Evolutionary conservation across 2,329 filamentous ascomycete genomes (phyloP).

Genomic region (Chaetomiaceae sp.): DNA sequence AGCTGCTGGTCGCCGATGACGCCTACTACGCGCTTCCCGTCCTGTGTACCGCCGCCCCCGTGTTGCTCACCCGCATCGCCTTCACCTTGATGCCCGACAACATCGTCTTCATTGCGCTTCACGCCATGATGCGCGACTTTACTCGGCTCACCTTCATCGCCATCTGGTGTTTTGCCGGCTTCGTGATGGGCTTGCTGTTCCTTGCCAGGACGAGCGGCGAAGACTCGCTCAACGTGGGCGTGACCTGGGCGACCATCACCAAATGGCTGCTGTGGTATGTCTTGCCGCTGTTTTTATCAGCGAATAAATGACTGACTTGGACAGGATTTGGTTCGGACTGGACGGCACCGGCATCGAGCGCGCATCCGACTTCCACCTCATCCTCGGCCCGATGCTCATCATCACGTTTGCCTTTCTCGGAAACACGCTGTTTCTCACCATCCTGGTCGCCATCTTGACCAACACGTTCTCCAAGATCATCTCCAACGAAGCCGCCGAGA

Average conservation of each 20-base stretch:
- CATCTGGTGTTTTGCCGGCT: conserved; percentile 65
- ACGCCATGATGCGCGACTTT: conserved; percentile 72
- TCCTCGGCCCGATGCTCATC: conserved; percentile 65
- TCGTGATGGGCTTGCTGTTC: conserved; percentile 66
- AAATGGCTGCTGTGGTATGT: conserved; percentile 68
- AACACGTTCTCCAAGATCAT: conserved; percentile 69
- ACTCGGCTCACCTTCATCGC: conserved; percentile 61
- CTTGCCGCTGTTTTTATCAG: not conserved
- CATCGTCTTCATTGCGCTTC: conserved; percentile 67
- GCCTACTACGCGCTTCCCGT: conserved; percentile 57
- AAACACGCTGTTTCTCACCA: conserved; percentile 70
- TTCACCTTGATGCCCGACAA: conserved; percentile 72
- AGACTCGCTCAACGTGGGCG: conserved; percentile 15
- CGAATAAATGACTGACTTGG: not conserved
- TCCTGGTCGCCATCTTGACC: conserved; percentile 67
- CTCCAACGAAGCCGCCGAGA: conserved; percentile 63
- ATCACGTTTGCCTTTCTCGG: conserved; percentile 69
- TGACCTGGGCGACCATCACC: conserved; percentile 51
- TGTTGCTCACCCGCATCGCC: conserved; percentile 65
- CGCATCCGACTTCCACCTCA: conserved; percentile 56
- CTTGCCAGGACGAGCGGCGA: conserved; percentile 34
- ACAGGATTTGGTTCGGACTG: conserved; percentile 66
- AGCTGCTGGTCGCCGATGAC: conserved; percentile 42
- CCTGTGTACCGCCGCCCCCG: conserved; percentile 60
- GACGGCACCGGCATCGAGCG: conserved; percentile 55